These are phyloP conservation scores for Solanum lycopersicoides DNA, from an alignment of 257 asterid species.

Conservation along the genomic window DNA sequence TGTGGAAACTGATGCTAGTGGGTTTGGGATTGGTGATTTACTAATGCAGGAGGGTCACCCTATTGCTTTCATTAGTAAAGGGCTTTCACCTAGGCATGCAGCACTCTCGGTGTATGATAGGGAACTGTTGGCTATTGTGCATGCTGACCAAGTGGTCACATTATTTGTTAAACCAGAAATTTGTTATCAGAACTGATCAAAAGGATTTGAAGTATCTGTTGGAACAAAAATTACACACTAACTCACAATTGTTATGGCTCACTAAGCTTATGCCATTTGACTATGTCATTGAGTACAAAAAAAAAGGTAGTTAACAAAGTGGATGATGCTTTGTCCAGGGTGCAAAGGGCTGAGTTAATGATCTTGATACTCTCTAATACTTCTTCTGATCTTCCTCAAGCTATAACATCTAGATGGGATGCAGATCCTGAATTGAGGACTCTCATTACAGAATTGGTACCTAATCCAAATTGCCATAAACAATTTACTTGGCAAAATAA, in stretches of 20 bases:
- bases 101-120: too few species aligned
- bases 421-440: too few species aligned
- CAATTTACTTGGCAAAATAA: neutral
- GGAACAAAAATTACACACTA: neutral
- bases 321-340: neutral
- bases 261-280: neutral
- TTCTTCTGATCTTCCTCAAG: neutral
- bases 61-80: too few species aligned
- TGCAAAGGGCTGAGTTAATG: too few species aligned
- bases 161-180: too few species aligned
- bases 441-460: too few species aligned
- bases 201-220: neutral
- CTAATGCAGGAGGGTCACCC: too few species aligned
- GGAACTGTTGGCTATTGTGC: neutral
- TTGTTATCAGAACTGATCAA: neutral
- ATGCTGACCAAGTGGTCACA: neutral
- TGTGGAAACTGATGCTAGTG: too few species aligned
- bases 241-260: neutral
- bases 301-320: neutral
- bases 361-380: too few species aligned
- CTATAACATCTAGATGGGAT: neutral
- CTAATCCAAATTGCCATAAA: neutral
- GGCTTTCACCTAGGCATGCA: neutral
- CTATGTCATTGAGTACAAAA: too few species aligned
- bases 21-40: too few species aligned